Base-by-base conservation (phyloP, 768 basidiomycete species). In the Leucosporidium scottii region DNA sequence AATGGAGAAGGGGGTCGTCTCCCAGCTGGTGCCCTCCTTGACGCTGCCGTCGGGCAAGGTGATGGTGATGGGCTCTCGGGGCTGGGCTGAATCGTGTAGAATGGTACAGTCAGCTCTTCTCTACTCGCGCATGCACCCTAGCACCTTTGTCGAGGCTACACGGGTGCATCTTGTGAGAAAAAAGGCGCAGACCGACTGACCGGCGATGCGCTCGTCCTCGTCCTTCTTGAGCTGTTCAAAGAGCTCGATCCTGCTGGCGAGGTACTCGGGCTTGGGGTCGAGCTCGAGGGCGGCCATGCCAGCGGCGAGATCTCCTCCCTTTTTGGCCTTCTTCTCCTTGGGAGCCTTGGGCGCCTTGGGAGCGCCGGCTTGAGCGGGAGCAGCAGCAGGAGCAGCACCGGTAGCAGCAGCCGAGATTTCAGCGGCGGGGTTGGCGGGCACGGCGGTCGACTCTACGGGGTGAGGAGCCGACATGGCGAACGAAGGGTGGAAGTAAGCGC, bases 1-100 rank as follows among this genome's bases (percentile, higher is more conserved):
- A 67, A 99, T 80, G 74, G 89, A 85, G 85, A 97, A 84, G 2
- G 96, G 96, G 64, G 84, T 88, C 25, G 94, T 97, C 81, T 96
- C 90, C 91, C 91, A 99, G 78, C 90, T 88, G 67, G 81, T 91
- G 25, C 85, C 94, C 68, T 88, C 85, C 61, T 90, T 85, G 74
- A 87, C 83, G 10, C 88, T 86, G 21, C 93, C 92, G 81, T 97
- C 90, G 8, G 86, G 88, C 70, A 99, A 78, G 5, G 90, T 92
- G 75, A 99, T 81, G 3, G 81, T 82, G 74, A 98, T 94, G 57
- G 88, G 85, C 71, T 89, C 85, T 49, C 91, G 85, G 10, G 90
- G 87, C 81, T 94, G 66, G 31, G 59, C 73, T 73, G 74, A 23
- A 10, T 51, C 15, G 50, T 51, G 50, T 9, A 23, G 23, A 51